These are phyloP conservation scores for Ilex aquifolium DNA, from an alignment of 257 asterid genomes.

Conservation along the genomic window DNA sequence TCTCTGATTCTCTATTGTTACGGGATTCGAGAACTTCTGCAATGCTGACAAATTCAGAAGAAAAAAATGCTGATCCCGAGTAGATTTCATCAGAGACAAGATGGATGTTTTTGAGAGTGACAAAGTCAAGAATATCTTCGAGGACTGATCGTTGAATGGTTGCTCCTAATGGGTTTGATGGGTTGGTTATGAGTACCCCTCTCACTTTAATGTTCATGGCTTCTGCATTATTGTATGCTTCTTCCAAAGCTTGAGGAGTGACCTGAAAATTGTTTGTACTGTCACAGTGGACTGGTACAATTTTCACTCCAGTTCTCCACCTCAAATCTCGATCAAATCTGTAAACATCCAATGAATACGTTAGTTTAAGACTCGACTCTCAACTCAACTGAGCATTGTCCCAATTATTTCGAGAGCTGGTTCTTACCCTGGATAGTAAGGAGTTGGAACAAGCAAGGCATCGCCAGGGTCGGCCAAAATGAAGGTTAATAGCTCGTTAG, in stretches of 20 bases:
- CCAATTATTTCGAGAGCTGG: no score
- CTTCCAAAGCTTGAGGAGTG: constrained; percentile 29
- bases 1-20: constrained; percentile 15
- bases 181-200: constrained; percentile 44
- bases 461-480: constrained; percentile 79
- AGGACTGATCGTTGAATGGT: constrained; percentile 27
- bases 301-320: constrained; percentile 50
- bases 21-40: constrained; percentile 34
- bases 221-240: constrained; percentile 31
- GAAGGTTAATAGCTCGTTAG: constrained; percentile 79
- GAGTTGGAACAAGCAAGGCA: constrained; percentile 85
- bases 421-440: constrained; percentile 91
- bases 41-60: constrained; percentile 31
- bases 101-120: constrained; percentile 27
- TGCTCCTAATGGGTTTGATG: constrained; percentile 47
- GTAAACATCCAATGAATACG: constrained; percentile 3
- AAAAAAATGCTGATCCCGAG: constrained; percentile 36
- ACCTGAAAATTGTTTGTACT: constrained; percentile 42
- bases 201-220: constrained; percentile 27
- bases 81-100: constrained; percentile 49
- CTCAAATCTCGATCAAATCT: constrained; percentile 52
- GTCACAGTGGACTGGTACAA: constrained; percentile 36
- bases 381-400: no score
- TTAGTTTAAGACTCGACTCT: background rate
- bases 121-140: constrained; percentile 31